Conservation (phyloP, 2,329 filamentous ascomycete species). For the Penicillium palitans region DNA sequence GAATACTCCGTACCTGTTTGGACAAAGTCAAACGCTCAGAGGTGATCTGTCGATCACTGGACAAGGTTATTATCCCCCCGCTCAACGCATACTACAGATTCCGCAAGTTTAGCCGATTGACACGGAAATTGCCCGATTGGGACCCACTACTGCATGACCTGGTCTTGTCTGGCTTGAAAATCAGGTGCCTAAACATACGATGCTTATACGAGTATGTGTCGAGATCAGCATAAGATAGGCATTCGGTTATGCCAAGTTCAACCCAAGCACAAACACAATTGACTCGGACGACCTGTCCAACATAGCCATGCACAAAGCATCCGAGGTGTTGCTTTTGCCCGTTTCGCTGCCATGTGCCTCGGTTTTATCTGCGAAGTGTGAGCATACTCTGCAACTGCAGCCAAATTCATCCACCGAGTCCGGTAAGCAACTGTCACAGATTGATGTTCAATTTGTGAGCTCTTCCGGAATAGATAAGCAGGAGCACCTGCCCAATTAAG, state of each 20-base stretch:
- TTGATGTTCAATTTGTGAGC: too few species aligned
- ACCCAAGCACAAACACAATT: background rate
- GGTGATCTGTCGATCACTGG: background rate
- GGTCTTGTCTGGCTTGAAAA: background rate
- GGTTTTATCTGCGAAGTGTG: background rate
- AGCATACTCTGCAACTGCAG: too few species aligned
- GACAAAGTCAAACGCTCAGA: background rate
- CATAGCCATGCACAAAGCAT: background rate
- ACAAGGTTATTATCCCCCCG: background rate
- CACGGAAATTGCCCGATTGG: background rate
- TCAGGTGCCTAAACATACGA: background rate
- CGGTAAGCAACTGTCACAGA: background rate
- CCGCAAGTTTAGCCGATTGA: background rate
- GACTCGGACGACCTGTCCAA: background rate
- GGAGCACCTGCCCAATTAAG: background rate
- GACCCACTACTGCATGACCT: background rate
- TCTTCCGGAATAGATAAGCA: background rate
- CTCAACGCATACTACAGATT: background rate
- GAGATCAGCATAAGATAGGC: conserved; percentile 8
- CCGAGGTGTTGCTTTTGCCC: conserved; percentile 1
- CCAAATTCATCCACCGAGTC: background rate
- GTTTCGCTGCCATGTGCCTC: background rate
- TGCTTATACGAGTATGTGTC: too few species aligned
- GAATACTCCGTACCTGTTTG: background rate
- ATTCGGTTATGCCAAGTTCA: conserved; percentile 3